Evolutionary conservation across 768 basidiomycete genomes (phyloP), one percentile per base, ranked within the genome.

Genomic region (Leccinum disarticulatum): DNA sequence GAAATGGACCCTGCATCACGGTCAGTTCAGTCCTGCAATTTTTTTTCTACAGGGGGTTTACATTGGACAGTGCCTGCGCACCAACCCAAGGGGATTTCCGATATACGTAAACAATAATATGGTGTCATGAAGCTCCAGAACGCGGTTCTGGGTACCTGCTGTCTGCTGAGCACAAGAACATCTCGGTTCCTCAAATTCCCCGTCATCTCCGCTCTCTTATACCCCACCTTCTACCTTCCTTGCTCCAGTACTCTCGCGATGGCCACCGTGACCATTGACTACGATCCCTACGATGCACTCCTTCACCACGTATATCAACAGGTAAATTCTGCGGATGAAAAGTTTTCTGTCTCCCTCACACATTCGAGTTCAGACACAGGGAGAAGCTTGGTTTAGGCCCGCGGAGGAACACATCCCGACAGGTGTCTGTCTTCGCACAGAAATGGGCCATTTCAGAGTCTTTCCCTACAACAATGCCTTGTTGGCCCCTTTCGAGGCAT

Each of bases 341-440:
- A 13, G 0, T 19, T 4, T 13, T 43, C 19, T 36, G 19, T 53
- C 30, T 46, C 19, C 36, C 63, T 59, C 56, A 61, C 36, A 13
- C 22, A 13, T 55, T 61, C 36, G 59, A 75, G 33, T 41, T 57
- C 78, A 91, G 88, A 91, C 90, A 0, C 88, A 90, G 71, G 85
- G 87, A 10, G 88, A 91, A 66, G 85, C 88, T 1, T 92, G 90
- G 90, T 91, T 91, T 73, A 90, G 90, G 70, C 89, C 90, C 15
- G 82, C 88, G 3, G 88, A 88, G 67, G 90, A 91, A 71, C 86
- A 85, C 62, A 77, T 91, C 46, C 83, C 88, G 49, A 87, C 86
- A 0, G 90, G 90, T 55, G 89, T 92, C 64, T 91, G 88, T 67
- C 74, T 91, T 47, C 81, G 91, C 62, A 83, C 89, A 7, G 83